phyloP scores from a whole-genome alignment of 768 basidiomycete genomes.

The Tulasnella sp. region DNA sequence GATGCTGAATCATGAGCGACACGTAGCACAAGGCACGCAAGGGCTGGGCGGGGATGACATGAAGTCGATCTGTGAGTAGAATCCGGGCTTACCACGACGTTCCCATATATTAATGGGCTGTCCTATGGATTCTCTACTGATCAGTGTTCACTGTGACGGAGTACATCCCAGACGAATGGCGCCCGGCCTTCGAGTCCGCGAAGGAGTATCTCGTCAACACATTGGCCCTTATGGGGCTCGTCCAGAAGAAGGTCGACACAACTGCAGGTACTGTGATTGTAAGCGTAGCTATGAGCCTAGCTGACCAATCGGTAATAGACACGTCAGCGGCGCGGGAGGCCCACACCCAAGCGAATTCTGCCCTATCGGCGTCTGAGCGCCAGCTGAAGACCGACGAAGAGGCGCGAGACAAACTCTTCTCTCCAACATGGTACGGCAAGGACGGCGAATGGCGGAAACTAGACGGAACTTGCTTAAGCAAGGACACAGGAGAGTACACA shows the following conservation, averaged over 20 bases:
- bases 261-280: constrained; percentile 34
- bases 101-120: background rate
- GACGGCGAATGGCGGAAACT: constrained; percentile 97
- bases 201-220: constrained; percentile 50
- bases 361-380: constrained; percentile 45
- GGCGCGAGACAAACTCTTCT: constrained; percentile 57
- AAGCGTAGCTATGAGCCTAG: background rate
- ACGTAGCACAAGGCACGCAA: constrained; percentile 30
- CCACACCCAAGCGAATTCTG: constrained; percentile 28
- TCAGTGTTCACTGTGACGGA: constrained; percentile 69
- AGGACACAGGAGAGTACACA: constrained; percentile 87
- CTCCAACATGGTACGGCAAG: constrained; percentile 53
- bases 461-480: constrained; percentile 66
- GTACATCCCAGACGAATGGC: constrained; percentile 74
- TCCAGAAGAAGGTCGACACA: constrained; percentile 29
- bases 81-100: no score
- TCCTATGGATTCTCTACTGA: background rate
- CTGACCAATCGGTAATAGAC: constrained; percentile 32
- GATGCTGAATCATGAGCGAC: constrained; percentile 67
- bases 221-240: constrained; percentile 54
- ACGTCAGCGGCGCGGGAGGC: constrained; percentile 53
- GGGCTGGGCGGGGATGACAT: constrained; percentile 26
- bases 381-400: constrained; percentile 45
- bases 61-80: constrained; percentile 44
- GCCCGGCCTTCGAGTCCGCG: constrained; percentile 62